Percentiles rank a stretch among this genome's conserved stretches.
Conservation (phyloP, 2,329 filamentous ascomycete species). For the Colletotrichum orbiculare region DNA sequence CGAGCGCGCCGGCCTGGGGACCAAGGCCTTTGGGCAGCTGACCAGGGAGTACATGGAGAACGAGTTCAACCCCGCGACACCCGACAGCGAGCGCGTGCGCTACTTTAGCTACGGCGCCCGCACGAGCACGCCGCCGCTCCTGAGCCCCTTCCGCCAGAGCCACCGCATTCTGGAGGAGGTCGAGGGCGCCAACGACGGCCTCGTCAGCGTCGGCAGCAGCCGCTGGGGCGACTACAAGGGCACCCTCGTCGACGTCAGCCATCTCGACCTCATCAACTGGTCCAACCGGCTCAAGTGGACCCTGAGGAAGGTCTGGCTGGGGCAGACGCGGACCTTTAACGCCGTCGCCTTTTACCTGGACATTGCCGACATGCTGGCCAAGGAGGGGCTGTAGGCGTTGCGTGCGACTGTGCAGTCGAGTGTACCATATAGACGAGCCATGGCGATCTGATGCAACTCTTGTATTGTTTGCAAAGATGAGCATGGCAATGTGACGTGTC, state of each 20-base stretch:
- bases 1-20: conserved; percentile 63
- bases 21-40: conserved; percentile 70
- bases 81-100: conserved; percentile 61
- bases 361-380: conserved; percentile 77
- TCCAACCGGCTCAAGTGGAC: conserved; percentile 69
- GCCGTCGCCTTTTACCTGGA: conserved; percentile 75
- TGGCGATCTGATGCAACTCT: no score
- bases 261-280: conserved; percentile 76
- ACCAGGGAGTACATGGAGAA: conserved; percentile 68
- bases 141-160: conserved; percentile 70
- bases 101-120: conserved; percentile 74
- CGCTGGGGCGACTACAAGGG: conserved; percentile 73
- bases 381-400: conserved; percentile 63
- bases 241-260: conserved; percentile 70
- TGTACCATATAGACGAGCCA: no score
- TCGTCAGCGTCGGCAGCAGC: conserved; percentile 74
- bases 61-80: conserved; percentile 68
- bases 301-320: conserved; percentile 62
- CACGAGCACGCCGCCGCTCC: conserved; percentile 64
- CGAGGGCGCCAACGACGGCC: conserved; percentile 73
- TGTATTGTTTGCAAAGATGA: no score
- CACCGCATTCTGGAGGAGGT: conserved; percentile 59
- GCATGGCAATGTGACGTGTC: no score
- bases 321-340: conserved; percentile 69
- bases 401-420: not conserved